Evolutionary conservation across 1,139 yeast species (phyloP), one percentile per base, ranked within the genome.

Genomic region (Suzukiozyma palmioleophila): DNA sequence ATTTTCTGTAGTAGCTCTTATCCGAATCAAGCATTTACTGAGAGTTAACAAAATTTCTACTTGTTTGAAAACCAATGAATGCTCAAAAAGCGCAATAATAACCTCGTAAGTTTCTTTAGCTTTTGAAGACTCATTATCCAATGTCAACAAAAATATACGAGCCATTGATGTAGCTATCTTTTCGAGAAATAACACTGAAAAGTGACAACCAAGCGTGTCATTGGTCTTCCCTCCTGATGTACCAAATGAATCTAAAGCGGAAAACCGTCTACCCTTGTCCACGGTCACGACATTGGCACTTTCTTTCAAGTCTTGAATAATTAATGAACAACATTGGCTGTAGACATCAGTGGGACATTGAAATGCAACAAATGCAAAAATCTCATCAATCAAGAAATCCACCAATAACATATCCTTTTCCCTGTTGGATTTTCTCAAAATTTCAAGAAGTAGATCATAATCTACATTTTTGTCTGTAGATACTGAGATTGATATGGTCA

Each of bases 21-120:
- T 59, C 43, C 90, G 65, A 12, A 75, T 63, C 40, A 84, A 58
- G 14, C 79, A 64, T 39, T 83, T 70, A 14, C 81, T 69, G 2
- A 80, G 62, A 3, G 73, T 64, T 24, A 82, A 57, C 39, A 79
- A 64, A 1, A 75, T 39, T 2, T 59, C 65, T 2, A 52, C 50
- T 27, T 65, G 51, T 16, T 57, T 60, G 11, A 47, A 47, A 0
- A 49, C 40, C 11, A 73, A 43, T 0, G 71, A 66, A 43, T 51
- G 47, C 3, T 61, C 50, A 2, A 60, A 59, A 26, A 69, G 50
- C 2, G 41, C 40, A 8, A 64, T 49, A 38, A 66, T 45, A 12
- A 59, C 49, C 3, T 53, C 51, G 57, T 44, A 74, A 40, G 55
- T 51, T 36, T 52, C 58, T 41, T 45, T 52, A 1, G 73, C 67